Conservation (phyloP, 1,284 basidiomycete species). For the Athelia psychrophila region DNA sequence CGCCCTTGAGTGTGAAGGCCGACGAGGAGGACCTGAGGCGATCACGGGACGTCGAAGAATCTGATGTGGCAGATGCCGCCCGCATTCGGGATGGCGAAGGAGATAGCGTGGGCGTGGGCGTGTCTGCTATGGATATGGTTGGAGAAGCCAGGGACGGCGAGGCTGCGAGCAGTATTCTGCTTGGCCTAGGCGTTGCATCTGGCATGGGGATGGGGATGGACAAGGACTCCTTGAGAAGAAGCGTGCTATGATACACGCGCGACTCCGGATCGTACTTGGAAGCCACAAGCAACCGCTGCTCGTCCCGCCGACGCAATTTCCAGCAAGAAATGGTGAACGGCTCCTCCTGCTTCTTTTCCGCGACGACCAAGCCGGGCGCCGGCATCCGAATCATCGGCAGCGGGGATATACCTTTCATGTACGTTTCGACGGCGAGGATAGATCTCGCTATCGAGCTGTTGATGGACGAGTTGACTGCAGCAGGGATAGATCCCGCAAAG, state of each 20-base stretch:
- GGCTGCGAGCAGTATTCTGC: constrained; percentile 4
- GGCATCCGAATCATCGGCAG: constrained; percentile 70
- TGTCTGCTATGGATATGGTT: background rate
- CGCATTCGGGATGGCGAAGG: constrained; percentile 1
- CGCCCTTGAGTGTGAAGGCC: constrained; percentile 59
- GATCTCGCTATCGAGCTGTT: constrained; percentile 74
- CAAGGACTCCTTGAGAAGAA: constrained; percentile 33
- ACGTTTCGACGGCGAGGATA: constrained; percentile 69
- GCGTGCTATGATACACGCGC: constrained; percentile 45
- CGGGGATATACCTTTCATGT: constrained; percentile 60
- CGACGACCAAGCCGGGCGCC: constrained; percentile 52
- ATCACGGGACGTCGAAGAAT: constrained; percentile 22
- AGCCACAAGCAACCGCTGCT: constrained; percentile 48
- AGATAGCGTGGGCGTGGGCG: constrained; percentile 4
- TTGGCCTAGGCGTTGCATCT: constrained; percentile 15
- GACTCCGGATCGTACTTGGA: constrained; percentile 47
- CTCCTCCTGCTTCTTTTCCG: constrained; percentile 47
- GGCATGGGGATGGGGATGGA: constrained; percentile 14
- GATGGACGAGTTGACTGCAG: constrained; percentile 85
- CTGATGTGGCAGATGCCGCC: constrained; percentile 5
- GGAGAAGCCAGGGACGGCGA: background rate
- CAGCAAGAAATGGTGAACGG: constrained; percentile 38
- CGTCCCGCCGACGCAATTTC: constrained; percentile 58
- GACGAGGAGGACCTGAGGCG: constrained; percentile 34
- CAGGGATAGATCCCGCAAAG: constrained; percentile 85